Conservation (phyloP, 2,329 filamentous ascomycete genomes). For the Akanthomyces lecanii region DNA sequence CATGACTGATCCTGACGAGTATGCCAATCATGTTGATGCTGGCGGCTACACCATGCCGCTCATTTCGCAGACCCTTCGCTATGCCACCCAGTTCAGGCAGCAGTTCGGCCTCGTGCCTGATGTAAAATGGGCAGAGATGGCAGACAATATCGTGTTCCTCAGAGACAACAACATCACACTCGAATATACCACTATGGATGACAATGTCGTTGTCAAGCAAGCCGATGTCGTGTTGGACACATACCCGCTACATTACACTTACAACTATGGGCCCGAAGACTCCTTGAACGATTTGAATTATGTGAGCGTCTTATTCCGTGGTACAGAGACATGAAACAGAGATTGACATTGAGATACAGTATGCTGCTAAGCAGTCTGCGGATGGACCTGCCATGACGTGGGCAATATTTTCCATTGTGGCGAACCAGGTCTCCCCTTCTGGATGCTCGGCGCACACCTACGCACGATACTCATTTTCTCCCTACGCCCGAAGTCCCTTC, state of each 20-base stretch:
- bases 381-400: slow-evolving; percentile 72
- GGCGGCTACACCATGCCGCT: slow-evolving; percentile 65
- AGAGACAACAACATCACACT: slow-evolving; percentile 46
- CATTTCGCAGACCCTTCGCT: slow-evolving; percentile 50
- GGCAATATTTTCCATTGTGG: slow-evolving; percentile 63
- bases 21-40: slow-evolving; percentile 63
- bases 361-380: slow-evolving; percentile 33
- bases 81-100: slow-evolving; percentile 54
- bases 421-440: slow-evolving; percentile 60
- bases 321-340: slow-evolving; percentile 54
- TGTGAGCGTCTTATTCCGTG: slow-evolving; percentile 31
- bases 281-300: slow-evolving; percentile 24
- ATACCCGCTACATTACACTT: slow-evolving; percentile 59
- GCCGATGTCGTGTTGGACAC: slow-evolving; percentile 65
- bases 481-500: slow-evolving; percentile 63
- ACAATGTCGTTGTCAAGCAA: slow-evolving; percentile 62
- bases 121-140: slow-evolving; percentile 33
- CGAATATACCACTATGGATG: slow-evolving; percentile 64
- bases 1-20: slow-evolving; percentile 71
- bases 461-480: slow-evolving; percentile 56
- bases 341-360: slow-evolving; percentile 32
- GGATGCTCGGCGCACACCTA: slow-evolving; percentile 68
- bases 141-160: slow-evolving; percentile 20
- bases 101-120: slow-evolving; percentile 52
- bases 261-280: slow-evolving; percentile 21